Conservation (phyloP, 2,329 filamentous ascomycete genomes). For the Fusarium gaditjirri region DNA sequence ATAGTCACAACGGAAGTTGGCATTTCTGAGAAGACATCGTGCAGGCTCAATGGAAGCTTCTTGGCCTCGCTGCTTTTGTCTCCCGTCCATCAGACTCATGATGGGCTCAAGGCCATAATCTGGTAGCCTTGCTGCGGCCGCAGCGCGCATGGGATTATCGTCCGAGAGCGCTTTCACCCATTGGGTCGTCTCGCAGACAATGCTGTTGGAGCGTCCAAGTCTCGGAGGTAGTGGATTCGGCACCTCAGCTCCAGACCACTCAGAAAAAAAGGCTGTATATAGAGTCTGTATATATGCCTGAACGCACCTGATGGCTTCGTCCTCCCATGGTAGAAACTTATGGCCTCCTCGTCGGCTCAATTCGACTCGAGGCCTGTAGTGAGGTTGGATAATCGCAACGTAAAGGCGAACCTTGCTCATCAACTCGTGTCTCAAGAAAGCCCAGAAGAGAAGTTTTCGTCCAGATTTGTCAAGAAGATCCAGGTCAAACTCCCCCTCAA, state of each 20-base stretch:
- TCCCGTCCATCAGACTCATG: not conserved
- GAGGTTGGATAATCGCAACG: not conserved
- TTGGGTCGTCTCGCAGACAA: not conserved
- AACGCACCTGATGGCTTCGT: not conserved
- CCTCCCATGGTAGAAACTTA: not conserved
- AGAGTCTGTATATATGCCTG: not conserved
- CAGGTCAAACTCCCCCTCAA: not conserved
- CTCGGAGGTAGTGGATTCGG: not conserved
- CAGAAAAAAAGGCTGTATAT: not conserved
- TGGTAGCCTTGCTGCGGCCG: not conserved
- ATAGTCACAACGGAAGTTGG: no score
- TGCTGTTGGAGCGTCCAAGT: not conserved
- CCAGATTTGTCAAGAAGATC: not conserved
- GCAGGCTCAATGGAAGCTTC: not conserved
- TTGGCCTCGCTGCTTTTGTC: not conserved
- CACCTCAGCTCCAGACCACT: not conserved
- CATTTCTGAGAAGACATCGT: not conserved
- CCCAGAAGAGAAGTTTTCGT: constrained; percentile 1
- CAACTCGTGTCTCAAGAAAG: constrained; percentile 1
- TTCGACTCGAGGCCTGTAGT: not conserved
- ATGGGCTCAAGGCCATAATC: not conserved
- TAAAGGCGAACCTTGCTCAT: not conserved
- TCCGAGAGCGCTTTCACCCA: not conserved
- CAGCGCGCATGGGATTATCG: not conserved
- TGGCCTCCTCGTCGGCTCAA: not conserved